These are phyloP conservation scores for Talaromyces piceae DNA, from an alignment of 2,329 filamentous ascomycete species.

Conservation along the genomic window DNA sequence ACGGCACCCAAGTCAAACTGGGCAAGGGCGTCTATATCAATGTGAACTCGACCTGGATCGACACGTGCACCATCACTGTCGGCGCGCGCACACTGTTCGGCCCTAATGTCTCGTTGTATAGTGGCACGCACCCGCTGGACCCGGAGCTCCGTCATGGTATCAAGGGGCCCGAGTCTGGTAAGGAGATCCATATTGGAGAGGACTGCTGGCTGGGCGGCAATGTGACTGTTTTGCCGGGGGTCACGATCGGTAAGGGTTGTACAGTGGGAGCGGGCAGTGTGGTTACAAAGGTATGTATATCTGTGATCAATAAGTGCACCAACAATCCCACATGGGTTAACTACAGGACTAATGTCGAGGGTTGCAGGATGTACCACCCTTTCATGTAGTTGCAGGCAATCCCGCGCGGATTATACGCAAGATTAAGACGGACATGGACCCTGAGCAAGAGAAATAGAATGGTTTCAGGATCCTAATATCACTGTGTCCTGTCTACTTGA, in stretches of 20 bases:
- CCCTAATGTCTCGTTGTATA: slow-evolving; percentile 69
- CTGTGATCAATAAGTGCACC: not conserved
- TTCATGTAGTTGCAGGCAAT: slow-evolving; percentile 36
- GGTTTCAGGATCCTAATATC: not conserved
- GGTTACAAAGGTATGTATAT: slow-evolving; percentile 58
- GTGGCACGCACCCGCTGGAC: slow-evolving; percentile 69
- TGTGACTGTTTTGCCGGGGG: slow-evolving; percentile 63
- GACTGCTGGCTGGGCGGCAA: slow-evolving; percentile 77
- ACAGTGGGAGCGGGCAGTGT: slow-evolving; percentile 76
- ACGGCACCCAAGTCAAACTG: slow-evolving; percentile 66
- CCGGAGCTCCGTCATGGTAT: slow-evolving; percentile 66
- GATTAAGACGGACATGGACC: slow-evolving; percentile 30
- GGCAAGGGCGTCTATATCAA: slow-evolving; percentile 70
- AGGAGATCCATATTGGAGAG: slow-evolving; percentile 66
- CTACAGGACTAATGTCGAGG: not conserved
- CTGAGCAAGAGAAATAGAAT: not conserved
- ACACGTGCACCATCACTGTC: slow-evolving; percentile 67
- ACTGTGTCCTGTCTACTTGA: not conserved
- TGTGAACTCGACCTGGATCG: slow-evolving; percentile 66
- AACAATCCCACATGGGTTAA: not conserved
- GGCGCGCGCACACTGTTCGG: slow-evolving; percentile 72
- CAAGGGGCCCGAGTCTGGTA: slow-evolving; percentile 66
- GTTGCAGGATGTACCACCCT: slow-evolving; percentile 34
- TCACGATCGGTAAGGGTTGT: slow-evolving; percentile 67
- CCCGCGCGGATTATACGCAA: slow-evolving; percentile 32